Evolutionary conservation across 345 rosid genomes (phyloP), one percentile per base, ranked within the genome.

Genomic region (Noccaea caerulescens): DNA sequence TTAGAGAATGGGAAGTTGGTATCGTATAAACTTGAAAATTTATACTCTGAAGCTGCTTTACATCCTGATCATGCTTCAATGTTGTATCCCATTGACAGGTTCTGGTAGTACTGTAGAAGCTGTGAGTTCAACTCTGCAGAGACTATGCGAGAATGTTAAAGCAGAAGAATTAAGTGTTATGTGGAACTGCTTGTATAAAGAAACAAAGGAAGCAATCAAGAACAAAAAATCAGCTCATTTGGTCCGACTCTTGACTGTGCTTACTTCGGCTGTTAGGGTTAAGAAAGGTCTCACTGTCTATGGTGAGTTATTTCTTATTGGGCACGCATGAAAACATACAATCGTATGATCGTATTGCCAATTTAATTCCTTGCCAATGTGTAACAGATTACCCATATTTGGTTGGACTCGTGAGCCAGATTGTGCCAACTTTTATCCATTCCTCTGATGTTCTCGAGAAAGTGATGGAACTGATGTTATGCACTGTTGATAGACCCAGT

Each of bases 401-500:
- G 81, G 80, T 84, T 67, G 78, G 82, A 67, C 79, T 63, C 54
- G 79, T 78, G 73, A 78, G 38, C 41, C 71, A 65, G 39, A 68
- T 88, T 32, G 73, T 85, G 64, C 50, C 46, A 45, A 77, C 68
- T 43, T 75, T 86, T 69, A 20, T 80, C 11, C 14, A 32, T n/a
- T 83, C 84, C 50, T 74, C 77, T 68, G 77, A 70, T 16, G 67
- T 85, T 33, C 57, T 92, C 7, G 85, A 82, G 72, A 80, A 80
- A 69, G 77, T 87, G 82, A 53, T 85, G 72, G 80, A 63, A 47
- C 82, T 92, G 43, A 80, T 88, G 82, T 78, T 86, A 53, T 70
- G 82, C 77, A 74, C 85, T 78, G 82, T 88, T 37, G 79, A 88
- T 43, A 82, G 83, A 27, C 38, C 49, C 27, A 51, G 13, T n/a